phyloP scores from a whole-genome alignment of 202 grass and related monocot genomes.

The Brachypodium distachyon region DNA sequence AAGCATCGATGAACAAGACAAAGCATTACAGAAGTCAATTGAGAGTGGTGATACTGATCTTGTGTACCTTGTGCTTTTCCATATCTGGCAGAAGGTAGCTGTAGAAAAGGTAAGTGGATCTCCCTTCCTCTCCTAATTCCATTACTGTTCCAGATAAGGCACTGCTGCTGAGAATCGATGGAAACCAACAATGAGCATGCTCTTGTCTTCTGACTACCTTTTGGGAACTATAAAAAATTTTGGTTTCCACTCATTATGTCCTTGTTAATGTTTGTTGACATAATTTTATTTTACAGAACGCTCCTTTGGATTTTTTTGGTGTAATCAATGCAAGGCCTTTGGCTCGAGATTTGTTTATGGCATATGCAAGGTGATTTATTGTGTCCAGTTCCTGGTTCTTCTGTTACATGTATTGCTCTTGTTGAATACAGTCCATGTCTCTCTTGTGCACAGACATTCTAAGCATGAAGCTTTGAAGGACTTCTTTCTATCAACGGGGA shows the following conservation, averaged over 20 bases:
- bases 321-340: conserved; percentile 92
- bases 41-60: conserved; percentile 99
- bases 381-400: neutral
- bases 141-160: neutral
- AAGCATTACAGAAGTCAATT: conserved; percentile 77
- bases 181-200: neutral
- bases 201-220: conserved; percentile 2
- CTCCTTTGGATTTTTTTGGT: conserved; percentile 84
- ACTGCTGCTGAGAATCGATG: neutral
- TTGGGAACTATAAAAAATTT: conserved; percentile 1
- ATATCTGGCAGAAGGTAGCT: conserved; percentile 96
- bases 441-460: conserved; percentile 51
- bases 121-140: neutral
- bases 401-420: conserved; percentile 4
- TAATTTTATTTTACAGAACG: conserved; percentile 51
- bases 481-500: conserved; percentile 89
- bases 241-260: neutral
- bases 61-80: conserved; percentile 92
- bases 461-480: conserved; percentile 98
- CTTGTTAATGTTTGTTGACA: neutral
- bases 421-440: conserved; percentile 21
- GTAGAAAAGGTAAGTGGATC: conserved; percentile 40
- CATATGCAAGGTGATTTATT: conserved; percentile 77
- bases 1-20: conserved; percentile 94
- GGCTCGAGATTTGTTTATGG: conserved; percentile 92